phyloP scores from a whole-genome alignment of 768 basidiomycete species.

The Termitomyces sp. region DNA sequence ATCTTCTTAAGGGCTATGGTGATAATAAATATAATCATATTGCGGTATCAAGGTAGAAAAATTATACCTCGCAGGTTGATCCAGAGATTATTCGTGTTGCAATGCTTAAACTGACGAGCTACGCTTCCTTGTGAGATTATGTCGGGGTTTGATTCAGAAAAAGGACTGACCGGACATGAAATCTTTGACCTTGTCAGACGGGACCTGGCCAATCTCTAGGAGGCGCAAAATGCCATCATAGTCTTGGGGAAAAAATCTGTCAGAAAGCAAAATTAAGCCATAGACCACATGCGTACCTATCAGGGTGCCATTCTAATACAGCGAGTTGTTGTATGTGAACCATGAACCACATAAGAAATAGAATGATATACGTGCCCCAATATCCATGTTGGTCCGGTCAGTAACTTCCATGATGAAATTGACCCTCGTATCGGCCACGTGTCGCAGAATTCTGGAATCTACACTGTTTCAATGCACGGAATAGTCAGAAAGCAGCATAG shows the following conservation, averaged over 20 bases:
- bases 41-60: no score
- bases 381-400: constrained; percentile 90
- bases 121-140: constrained; percentile 1
- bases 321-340: neutral
- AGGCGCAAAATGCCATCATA: constrained; percentile 73
- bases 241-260: constrained; percentile 22
- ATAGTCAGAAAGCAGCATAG: neutral
- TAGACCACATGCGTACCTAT: constrained; percentile 30
- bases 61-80: constrained; percentile 22
- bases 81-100: constrained; percentile 72
- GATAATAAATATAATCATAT: neutral
- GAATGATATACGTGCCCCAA: constrained; percentile 22
- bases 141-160: neutral
- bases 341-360: constrained; percentile 17
- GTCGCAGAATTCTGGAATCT: constrained; percentile 69
- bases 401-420: constrained; percentile 96
- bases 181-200: constrained; percentile 74
- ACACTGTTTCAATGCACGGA: constrained; percentile 38
- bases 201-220: constrained; percentile 81
- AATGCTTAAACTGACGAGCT: constrained; percentile 75
- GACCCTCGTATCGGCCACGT: constrained; percentile 72
- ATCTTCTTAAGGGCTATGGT: constrained; percentile 63
- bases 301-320: constrained; percentile 57
- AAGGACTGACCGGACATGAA: constrained; percentile 55
- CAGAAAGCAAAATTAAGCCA: neutral